These are phyloP conservation scores for Inga leiocalycina DNA, from an alignment of 306 rosid genomes.

Conservation along the genomic window DNA sequence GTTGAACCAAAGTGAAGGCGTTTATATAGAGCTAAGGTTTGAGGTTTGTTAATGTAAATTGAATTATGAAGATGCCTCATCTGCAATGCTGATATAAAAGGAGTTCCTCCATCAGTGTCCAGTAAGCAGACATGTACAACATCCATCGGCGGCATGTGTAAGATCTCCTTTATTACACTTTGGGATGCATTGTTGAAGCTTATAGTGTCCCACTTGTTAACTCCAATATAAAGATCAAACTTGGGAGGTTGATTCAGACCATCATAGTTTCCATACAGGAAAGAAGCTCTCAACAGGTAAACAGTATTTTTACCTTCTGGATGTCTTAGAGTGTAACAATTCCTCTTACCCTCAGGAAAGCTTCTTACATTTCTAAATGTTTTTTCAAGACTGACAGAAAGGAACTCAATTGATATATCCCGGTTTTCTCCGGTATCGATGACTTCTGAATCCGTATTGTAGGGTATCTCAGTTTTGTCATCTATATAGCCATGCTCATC, in stretches of 20 bases:
- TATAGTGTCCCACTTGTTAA: conserved; percentile 44
- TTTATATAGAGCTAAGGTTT: conserved; percentile 18
- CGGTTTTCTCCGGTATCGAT: conserved; percentile 31
- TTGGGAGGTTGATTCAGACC: conserved; percentile 23
- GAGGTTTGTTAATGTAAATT: conserved; percentile 18
- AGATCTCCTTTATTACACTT: conserved; percentile 34
- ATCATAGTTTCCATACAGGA: conserved; percentile 51
- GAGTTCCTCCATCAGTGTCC: conserved; percentile 47
- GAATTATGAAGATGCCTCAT: conserved; percentile 42
- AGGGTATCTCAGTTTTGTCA: conserved; percentile 16
- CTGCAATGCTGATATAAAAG: conserved; percentile 62
- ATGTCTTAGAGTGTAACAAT: conserved; percentile 42
- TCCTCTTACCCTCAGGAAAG: conserved; percentile 49
- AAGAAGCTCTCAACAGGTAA: conserved; percentile 46
- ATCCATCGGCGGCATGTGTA: conserved; percentile 41
- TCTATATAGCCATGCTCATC: conserved; percentile 25
- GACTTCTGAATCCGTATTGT: conserved; percentile 29
- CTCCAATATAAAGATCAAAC: conserved; percentile 44
- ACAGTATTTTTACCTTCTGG: conserved; percentile 27
- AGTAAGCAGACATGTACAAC: conserved; percentile 44
- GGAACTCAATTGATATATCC: neutral
- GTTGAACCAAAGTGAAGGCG: conserved; percentile 46
- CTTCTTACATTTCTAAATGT: conserved; percentile 32
- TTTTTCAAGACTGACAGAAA: neutral
- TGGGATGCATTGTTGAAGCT: neutral